Conservation (phyloP, 768 basidiomycete genomes). For the Termitomyces sp. region DNA sequence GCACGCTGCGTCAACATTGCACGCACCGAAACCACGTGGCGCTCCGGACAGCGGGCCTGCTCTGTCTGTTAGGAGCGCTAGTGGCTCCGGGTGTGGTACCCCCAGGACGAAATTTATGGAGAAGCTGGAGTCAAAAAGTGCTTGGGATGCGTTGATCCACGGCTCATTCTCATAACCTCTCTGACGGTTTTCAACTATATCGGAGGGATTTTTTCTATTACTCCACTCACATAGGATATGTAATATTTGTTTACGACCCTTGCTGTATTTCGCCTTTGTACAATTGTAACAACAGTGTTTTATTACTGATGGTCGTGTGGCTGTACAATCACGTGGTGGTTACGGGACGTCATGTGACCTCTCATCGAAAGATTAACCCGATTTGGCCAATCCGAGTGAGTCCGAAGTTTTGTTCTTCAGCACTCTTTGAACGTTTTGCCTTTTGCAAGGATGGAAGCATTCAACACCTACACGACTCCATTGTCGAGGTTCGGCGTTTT, state of each 20-base stretch:
- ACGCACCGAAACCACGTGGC: conserved; percentile 14
- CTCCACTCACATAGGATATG: conserved; percentile 2
- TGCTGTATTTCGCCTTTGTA: background rate
- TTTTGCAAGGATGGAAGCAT: conserved; percentile 42
- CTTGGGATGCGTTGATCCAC: conserved; percentile 66
- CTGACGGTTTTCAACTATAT: background rate
- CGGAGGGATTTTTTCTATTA: background rate
- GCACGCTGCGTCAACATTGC: conserved; percentile 3
- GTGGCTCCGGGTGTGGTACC: conserved; percentile 20
- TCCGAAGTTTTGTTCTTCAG: conserved; percentile 3
- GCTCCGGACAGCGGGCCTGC: conserved; percentile 11
- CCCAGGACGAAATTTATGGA: conserved; percentile 48
- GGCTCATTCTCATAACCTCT: conserved; percentile 52
- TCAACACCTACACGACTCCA: conserved; percentile 76
- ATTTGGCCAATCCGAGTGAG: background rate
- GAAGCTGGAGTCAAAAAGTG: conserved; percentile 55
- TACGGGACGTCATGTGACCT: background rate
- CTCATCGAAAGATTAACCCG: background rate
- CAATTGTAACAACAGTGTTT: background rate
- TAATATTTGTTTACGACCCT: background rate
- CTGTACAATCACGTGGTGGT: background rate
- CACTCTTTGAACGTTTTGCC: background rate
- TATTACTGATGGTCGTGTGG: background rate
- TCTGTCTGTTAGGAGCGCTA: background rate
- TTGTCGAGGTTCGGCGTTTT: conserved; percentile 56